These are phyloP conservation scores for Picochlorum sp. DNA, from an alignment of 139 green algal genomes.

Conservation along the genomic window DNA sequence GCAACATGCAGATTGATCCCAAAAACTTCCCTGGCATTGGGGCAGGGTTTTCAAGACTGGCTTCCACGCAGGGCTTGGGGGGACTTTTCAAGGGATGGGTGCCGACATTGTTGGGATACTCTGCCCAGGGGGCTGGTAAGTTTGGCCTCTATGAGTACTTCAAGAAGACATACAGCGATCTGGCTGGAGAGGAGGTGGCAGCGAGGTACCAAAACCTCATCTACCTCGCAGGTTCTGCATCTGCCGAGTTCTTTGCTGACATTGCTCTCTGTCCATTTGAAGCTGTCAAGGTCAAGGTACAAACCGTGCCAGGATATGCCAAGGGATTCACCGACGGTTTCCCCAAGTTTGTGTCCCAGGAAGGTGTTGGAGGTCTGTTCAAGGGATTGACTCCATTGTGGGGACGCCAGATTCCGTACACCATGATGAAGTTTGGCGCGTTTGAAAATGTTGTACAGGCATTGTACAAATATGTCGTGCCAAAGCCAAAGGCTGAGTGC, in stretches of 20 bases:
- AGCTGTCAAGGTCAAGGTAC: conserved; percentile 93
- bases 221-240: conserved; percentile 78
- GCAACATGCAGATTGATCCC: conserved; percentile 78
- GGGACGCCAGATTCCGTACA: conserved; percentile 91
- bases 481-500: conserved; percentile 85
- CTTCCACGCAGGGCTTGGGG: conserved; percentile 48
- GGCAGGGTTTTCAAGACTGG: conserved; percentile 56
- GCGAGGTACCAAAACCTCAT: conserved; percentile 82
- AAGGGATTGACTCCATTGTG: conserved; percentile 81
- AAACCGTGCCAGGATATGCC: conserved; percentile 81
- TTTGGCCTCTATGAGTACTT: conserved; percentile 81
- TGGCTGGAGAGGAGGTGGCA: conserved; percentile 69
- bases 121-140: conserved; percentile 79
- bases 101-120: conserved; percentile 79
- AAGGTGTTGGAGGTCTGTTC: conserved; percentile 57
- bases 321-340: conserved; percentile 74
- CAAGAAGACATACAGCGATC: conserved; percentile 70
- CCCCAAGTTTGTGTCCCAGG: conserved; percentile 67
- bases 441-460: conserved; percentile 84
- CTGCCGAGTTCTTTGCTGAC: conserved; percentile 92
- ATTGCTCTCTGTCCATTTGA: conserved; percentile 89
- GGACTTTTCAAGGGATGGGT: conserved; percentile 74
- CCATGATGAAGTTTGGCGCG: conserved; percentile 93
- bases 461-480: conserved; percentile 87
- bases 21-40: conserved; percentile 55